Conservation (phyloP, 805 yeast genomes). For the Torulaspora maleeae region DNA sequence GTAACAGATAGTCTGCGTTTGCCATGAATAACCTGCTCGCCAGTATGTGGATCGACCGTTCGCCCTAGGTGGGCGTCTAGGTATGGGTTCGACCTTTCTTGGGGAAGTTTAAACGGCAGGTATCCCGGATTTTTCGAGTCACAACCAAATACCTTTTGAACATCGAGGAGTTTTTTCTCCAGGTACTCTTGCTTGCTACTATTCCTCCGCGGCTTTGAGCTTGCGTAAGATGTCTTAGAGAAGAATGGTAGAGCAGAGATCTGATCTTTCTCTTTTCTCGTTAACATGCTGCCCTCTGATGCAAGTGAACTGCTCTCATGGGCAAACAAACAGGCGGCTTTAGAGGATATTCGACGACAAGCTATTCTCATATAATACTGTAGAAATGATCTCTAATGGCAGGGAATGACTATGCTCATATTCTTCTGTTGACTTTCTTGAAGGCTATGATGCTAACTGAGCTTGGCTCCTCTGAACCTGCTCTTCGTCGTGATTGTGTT, state of each 20-base stretch:
- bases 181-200: constrained; percentile 17
- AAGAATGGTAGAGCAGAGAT: constrained; percentile 17
- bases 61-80: constrained; percentile 10
- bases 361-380: neutral
- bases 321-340: neutral
- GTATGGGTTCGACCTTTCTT: constrained; percentile 19
- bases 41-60: constrained; percentile 9
- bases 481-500: neutral
- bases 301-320: neutral
- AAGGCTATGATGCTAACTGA: neutral
- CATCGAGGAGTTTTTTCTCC: constrained; percentile 17
- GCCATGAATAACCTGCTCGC: constrained; percentile 8
- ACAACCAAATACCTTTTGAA: constrained; percentile 18
- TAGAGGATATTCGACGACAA: constrained; percentile 3
- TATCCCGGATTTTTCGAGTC: constrained; percentile 15
- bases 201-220: constrained; percentile 2
- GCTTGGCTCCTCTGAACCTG: neutral
- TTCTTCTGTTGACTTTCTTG: neutral
- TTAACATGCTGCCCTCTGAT: neutral
- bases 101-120: constrained; percentile 19
- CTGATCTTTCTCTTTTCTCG: constrained; percentile 11
- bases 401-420: neutral
- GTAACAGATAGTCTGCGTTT: constrained; percentile 44
- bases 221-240: neutral
- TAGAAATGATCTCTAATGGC: neutral